Conservation (phyloP, 371 early-diverging fungal species). For the Mortierella sp. region DNA sequence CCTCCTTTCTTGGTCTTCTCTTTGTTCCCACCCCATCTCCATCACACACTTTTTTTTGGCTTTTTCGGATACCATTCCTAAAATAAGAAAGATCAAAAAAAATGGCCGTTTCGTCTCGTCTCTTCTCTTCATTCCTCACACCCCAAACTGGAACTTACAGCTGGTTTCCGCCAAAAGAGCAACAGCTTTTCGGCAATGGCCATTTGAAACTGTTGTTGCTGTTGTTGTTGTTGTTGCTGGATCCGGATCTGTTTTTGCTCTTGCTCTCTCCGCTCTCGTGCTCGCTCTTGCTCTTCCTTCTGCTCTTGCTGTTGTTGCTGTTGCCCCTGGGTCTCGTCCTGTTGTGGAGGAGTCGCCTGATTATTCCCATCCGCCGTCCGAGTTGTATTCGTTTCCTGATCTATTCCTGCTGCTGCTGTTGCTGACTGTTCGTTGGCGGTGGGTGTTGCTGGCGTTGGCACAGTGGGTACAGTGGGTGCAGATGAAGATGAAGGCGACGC, state of each 20-base stretch:
- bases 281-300: background rate
- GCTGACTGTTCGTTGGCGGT: background rate
- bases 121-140: background rate
- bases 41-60: background rate
- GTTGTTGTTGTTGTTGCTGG: conserved; percentile 24
- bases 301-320: conserved; percentile 1
- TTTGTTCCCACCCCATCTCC: background rate
- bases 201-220: conserved; percentile 70
- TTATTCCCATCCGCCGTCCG: background rate
- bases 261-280: conserved; percentile 21
- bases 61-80: background rate
- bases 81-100: background rate
- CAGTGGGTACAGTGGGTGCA: background rate
- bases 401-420: background rate
- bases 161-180: conserved; percentile 89
- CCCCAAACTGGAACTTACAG: conserved; percentile 62
- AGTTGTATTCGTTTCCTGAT: background rate
- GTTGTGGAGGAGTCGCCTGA: background rate
- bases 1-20: background rate
- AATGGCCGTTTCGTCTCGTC: conserved; percentile 2
- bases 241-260: conserved; percentile 47
- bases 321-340: conserved; percentile 4
- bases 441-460: background rate
- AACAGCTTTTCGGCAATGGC: conserved; percentile 86
- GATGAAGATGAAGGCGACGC: background rate